These are phyloP conservation scores for Erigeron canadensis DNA, from an alignment of 129 eudicot genomes.

Conservation along the genomic window DNA sequence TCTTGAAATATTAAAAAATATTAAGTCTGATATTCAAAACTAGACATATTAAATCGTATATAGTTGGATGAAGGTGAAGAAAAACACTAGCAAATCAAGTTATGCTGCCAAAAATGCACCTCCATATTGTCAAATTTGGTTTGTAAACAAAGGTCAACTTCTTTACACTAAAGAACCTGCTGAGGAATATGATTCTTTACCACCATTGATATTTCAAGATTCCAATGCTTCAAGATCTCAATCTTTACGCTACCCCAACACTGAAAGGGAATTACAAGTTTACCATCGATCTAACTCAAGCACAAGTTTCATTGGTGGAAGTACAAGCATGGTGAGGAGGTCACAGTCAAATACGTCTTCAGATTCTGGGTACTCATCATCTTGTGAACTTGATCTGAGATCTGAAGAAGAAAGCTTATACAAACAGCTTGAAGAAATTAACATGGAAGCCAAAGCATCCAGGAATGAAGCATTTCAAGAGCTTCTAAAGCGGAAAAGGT, in stretches of 20 bases:
- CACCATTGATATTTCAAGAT: conserved; percentile 29
- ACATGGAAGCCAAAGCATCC: conserved; percentile 44
- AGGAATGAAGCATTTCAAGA: conserved; percentile 52
- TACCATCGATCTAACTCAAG: conserved; percentile 19
- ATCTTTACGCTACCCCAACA: conserved; percentile 27
- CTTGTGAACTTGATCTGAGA: conserved; percentile 38
- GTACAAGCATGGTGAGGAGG: conserved; percentile 23
- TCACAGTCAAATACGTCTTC: conserved; percentile 34
- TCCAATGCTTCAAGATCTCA: conserved; percentile 40
- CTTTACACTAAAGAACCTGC: conserved; percentile 59
- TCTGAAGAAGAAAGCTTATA: conserved; percentile 46
- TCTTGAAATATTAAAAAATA: neutral
- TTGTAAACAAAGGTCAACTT: conserved; percentile 63
- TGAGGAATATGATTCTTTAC: conserved; percentile 26
- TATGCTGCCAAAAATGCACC: conserved; percentile 62
- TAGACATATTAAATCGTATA: neutral
- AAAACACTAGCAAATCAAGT: conserved; percentile 56
- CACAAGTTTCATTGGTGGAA: conserved; percentile 12
- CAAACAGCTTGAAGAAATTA: conserved; percentile 47
- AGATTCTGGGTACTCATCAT: conserved; percentile 39
- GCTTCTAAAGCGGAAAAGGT: conserved; percentile 43
- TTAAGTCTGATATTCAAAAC: neutral
- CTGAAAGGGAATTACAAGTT: conserved; percentile 33
- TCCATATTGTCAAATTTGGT: conserved; percentile 65
- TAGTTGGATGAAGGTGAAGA: conserved; percentile 68